A percentile compares a stretch with the other conserved stretches of the same genome.
These are phyloP conservation scores for Cystobasidium onofrii DNA, from an alignment of 768 basidiomycete genomes.

Conservation along the genomic window DNA sequence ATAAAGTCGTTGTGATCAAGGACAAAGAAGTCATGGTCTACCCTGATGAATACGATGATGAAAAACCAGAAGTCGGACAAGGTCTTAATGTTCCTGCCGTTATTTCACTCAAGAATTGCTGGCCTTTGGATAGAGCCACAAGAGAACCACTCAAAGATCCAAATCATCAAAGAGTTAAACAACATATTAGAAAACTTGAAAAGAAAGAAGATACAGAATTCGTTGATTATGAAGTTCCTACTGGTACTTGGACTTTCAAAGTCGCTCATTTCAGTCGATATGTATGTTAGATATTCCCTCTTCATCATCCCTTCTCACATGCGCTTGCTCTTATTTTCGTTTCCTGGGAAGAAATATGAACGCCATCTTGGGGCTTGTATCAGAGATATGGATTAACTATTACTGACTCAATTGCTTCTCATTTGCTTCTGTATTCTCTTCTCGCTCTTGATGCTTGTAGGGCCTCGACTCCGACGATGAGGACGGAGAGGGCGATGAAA, in stretches of 20 bases:
- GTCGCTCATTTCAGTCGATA: conserved; percentile 70
- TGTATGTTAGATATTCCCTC: conserved; percentile 25
- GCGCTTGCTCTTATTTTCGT: background rate
- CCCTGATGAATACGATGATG: conserved; percentile 73
- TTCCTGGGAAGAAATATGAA: too few species aligned
- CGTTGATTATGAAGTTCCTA: conserved; percentile 64
- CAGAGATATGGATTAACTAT: too few species aligned
- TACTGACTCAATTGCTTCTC: background rate
- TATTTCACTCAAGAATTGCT: conserved; percentile 70
- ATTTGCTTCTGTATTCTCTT: background rate
- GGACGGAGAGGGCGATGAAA: conserved; percentile 19
- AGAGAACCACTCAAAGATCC: conserved; percentile 79
- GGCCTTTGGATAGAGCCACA: conserved; percentile 83
- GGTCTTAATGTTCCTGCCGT: conserved; percentile 83
- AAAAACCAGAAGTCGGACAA: conserved; percentile 71
- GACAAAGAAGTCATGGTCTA: conserved; percentile 77
- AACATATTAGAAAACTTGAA: conserved; percentile 67
- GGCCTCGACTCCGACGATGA: conserved; percentile 17
- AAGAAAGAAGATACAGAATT: conserved; percentile 79
- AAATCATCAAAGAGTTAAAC: conserved; percentile 60
- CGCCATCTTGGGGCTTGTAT: too few species aligned
- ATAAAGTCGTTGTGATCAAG: conserved; percentile 78
- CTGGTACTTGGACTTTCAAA: conserved; percentile 85
- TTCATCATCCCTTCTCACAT: background rate
- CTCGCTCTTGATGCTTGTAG: background rate